Base-by-base conservation (phyloP, 306 rosid genomes). In the Sechiopsis laciniata region DNA sequence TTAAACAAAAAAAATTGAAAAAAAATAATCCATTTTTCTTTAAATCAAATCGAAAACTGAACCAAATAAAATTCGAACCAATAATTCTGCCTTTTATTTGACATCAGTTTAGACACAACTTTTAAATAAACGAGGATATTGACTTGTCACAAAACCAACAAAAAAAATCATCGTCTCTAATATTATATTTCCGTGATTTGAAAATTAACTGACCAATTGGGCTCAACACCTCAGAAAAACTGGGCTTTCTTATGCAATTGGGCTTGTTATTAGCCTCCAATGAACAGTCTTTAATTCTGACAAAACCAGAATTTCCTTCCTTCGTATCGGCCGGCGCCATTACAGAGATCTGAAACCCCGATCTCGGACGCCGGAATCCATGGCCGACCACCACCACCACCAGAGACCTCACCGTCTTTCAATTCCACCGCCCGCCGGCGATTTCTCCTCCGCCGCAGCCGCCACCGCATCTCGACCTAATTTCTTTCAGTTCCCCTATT, bases 391-490 rank as follows among this genome's bases (percentile, higher is more conserved):
- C 63, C 59, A 66, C 54, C 37, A 32, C 80, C 83, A 80, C 57
- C 95, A 88, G 51, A 89, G 97, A 12, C 96, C 97, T 19, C 88
- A 83, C 62, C 94, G 96, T 35, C 84, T 91, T 5, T 32, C 37
- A 0, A 32, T 32, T 32, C 37, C 97, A 0, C 76, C 83, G 5
- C 96, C 88, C 10, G 55, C 78, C 74, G 22, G 83, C 22, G 40
- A 69, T 0, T 42, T 82, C 32, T 56, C 69, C 51, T 16, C 67
- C 32, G 32, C 32, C 37, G 37, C 37, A 2, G 2, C 37, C 37
- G 37, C 37, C n/a, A n/a, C 77, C 16, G 46, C 80, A 12, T 52
- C 83, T 74, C 74, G 87, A 15, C 16, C 82, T 0, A 35, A 74
- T 5, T 86, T 81, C 82, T 89, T 83, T 24, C 29, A 71, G 14